A percentile compares a stretch with the other conserved stretches of the same genome.
These are phyloP conservation scores for Nyctanthes arbortristis DNA, from an alignment of 257 asterid species.

Conservation along the genomic window DNA sequence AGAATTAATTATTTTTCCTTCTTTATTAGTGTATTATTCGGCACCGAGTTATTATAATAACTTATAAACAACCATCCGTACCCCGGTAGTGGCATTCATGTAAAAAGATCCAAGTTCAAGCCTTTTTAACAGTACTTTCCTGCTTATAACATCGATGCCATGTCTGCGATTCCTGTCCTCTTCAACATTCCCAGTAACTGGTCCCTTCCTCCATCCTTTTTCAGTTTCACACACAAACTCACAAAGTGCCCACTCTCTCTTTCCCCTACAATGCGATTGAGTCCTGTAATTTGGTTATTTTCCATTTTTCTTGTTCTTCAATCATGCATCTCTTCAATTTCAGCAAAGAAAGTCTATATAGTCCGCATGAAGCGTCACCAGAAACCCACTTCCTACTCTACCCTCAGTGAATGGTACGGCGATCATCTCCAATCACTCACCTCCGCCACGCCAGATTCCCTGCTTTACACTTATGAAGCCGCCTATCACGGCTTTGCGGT, in stretches of 20 bases:
- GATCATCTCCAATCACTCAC: constrained; percentile 47
- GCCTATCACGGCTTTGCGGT: constrained; percentile 54
- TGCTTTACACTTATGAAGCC: constrained; percentile 46
- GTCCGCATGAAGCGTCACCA: constrained; percentile 46
- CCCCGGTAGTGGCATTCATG: constrained; percentile 27
- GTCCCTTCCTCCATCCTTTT: constrained; percentile 2
- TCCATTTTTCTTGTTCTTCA: constrained; percentile 26
- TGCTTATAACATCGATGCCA: constrained; percentile 26
- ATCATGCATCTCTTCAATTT: constrained; percentile 19
- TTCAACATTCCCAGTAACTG: constrained; percentile 1
- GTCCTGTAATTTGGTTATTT: constrained; percentile 13
- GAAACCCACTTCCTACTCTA: constrained; percentile 36
- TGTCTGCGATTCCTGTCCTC: constrained; percentile 6
- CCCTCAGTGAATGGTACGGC: constrained; percentile 48
- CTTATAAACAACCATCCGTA: too few species aligned
- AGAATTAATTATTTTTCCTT: too few species aligned
- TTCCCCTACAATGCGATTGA: constrained; percentile 30
- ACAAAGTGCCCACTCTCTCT: background rate
- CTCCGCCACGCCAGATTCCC: constrained; percentile 34
- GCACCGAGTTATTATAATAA: too few species aligned
- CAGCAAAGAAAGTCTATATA: constrained; percentile 38
- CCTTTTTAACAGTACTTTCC: background rate
- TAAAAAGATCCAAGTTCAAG: constrained; percentile 9
- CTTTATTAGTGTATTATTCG: too few species aligned
- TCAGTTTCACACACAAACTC: background rate